phyloP scores from a whole-genome alignment of 495 filamentous ascomycete species.

The Terfezia boudieri region DNA sequence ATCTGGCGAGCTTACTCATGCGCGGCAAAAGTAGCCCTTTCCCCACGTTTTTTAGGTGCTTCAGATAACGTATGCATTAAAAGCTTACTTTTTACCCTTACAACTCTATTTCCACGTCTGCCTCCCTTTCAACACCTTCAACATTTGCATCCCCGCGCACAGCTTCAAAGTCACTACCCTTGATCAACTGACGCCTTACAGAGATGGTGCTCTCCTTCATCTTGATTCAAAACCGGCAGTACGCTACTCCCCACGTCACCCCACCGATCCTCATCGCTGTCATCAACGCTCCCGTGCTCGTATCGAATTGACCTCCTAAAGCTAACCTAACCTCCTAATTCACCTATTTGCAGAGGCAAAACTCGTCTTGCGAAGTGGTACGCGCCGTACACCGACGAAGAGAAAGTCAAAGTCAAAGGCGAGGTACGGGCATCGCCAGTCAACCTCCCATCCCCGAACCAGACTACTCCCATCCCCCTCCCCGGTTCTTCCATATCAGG shows the following conservation, averaged over 20 bases:
- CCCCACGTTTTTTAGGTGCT: too few relatives aligned
- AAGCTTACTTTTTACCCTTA: too few relatives aligned
- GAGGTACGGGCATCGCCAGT: conserved; percentile 1
- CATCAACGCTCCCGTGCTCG: neutral
- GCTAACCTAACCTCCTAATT: neutral
- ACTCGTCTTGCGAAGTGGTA: conserved; percentile 98
- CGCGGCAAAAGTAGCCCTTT: too few relatives aligned
- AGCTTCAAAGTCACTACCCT: too few relatives aligned
- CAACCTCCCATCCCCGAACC: neutral
- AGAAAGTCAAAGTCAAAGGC: conserved; percentile 20
- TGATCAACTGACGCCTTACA: neutral
- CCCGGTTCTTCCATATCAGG: neutral
- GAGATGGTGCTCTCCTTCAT: conserved; percentile 82
- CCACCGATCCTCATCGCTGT: neutral
- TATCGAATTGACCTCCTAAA: neutral
- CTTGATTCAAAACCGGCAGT: conserved; percentile 94
- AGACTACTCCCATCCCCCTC: neutral
- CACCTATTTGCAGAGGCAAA: conserved; percentile 49
- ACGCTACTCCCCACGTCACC: conserved; percentile 17
- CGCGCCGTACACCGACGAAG: conserved; percentile 54
- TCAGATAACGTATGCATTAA: too few relatives aligned
- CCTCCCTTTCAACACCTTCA: too few relatives aligned
- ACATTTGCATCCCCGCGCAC: too few relatives aligned
- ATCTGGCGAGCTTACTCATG: too few relatives aligned
- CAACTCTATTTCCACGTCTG: too few relatives aligned